phyloP scores from a whole-genome alignment of 176 grass and related monocot species.

The Triticum timopheevii region DNA sequence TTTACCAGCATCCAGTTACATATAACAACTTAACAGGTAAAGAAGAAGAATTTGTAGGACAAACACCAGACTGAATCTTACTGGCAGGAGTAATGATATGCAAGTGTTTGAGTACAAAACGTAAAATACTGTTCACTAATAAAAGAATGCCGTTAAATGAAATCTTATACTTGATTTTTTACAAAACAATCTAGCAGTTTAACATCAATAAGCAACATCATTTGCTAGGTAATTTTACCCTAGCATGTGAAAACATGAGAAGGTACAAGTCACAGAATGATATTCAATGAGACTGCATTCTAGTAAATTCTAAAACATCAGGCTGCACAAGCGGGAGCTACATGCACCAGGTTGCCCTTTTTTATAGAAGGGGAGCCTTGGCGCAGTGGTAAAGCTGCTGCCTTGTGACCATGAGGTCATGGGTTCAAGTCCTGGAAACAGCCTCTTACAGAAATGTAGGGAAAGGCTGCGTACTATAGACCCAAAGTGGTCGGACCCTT shows the following conservation, averaged over 20 bases:
- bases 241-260: not conserved
- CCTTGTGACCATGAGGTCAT: no score
- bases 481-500: no score
- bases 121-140: not conserved
- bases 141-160: not conserved
- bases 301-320: conserved; percentile 4
- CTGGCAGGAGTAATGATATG: not conserved
- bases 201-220: not conserved
- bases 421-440: no score
- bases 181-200: not conserved
- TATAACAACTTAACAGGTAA: not conserved
- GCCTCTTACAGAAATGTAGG: no score
- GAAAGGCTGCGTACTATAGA: no score
- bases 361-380: no score
- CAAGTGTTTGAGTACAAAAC: not conserved
- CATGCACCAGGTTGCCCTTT: no score
- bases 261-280: not conserved
- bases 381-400: no score
- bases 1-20: not conserved
- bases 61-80: not conserved
- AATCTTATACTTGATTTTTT: conserved; percentile 1
- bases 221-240: not conserved
- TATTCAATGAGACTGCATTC: conserved; percentile 1
- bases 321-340: not conserved
- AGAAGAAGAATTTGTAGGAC: not conserved